Evolutionary conservation across 352 stramenopile genomes (phyloP).

Genomic region (Globisporangium heterothallicum): DNA sequence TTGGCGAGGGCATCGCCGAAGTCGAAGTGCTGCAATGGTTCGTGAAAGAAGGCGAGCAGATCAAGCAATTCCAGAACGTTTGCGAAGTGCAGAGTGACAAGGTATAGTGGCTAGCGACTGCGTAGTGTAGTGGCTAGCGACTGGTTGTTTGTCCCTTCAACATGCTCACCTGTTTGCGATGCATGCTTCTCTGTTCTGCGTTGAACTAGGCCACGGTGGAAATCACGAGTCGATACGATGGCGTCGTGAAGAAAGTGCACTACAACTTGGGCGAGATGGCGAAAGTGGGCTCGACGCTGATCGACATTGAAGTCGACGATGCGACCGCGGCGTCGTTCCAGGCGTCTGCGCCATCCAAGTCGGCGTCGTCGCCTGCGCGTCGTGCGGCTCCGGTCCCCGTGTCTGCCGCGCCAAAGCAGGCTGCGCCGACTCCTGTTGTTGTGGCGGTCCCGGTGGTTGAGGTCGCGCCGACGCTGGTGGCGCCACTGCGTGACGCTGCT

Average conservation of each 20-base stretch:
- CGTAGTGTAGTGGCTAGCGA: too few relatives aligned
- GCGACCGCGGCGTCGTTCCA: slow-evolving; percentile 47
- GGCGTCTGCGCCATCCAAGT: slow-evolving; percentile 12
- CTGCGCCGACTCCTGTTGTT: slow-evolving; percentile 2
- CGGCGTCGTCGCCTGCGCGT: slow-evolving; percentile 9
- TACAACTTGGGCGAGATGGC: slow-evolving; percentile 95
- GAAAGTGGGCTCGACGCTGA: slow-evolving; percentile 90
- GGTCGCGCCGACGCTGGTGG: background rate
- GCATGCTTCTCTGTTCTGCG: background rate
- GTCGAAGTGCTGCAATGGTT: slow-evolving; percentile 99
- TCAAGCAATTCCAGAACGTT: slow-evolving; percentile 96
- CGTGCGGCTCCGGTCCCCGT: slow-evolving; percentile 12
- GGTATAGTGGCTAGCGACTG: slow-evolving; percentile 18
- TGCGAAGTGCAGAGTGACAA: slow-evolving; percentile 98
- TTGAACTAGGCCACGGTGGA: slow-evolving; percentile 87
- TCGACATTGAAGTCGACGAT: slow-evolving; percentile 90
- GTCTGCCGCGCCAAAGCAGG: slow-evolving; percentile 2
- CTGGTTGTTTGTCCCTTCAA: too few relatives aligned
- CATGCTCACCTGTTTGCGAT: background rate
- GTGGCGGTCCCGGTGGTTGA: background rate
- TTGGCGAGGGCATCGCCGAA: slow-evolving; percentile 98
- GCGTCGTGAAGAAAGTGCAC: slow-evolving; percentile 89
- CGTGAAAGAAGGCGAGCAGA: slow-evolving; percentile 86
- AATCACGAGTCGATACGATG: slow-evolving; percentile 97
- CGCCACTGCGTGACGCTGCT: slow-evolving; percentile 6